A percentile compares a stretch with the other conserved stretches of the same genome.
Evolutionary conservation across 2,329 filamentous ascomycete species (phyloP).

Genomic region (Phoma herbarum): DNA sequence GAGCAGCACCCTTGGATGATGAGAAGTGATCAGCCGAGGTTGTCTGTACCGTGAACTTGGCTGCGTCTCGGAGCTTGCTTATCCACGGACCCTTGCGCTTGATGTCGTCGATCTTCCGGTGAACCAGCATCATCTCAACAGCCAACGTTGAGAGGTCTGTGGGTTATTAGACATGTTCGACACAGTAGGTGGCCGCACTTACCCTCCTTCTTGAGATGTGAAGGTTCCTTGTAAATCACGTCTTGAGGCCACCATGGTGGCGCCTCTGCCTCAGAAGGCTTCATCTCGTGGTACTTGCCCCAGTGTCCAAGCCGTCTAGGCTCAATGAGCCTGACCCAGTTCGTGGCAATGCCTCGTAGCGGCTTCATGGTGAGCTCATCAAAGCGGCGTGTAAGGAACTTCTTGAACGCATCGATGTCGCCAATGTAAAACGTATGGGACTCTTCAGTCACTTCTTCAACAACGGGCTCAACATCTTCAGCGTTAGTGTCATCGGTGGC

Average conservation of each 20-base stretch:
- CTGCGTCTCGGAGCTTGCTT: too few species aligned
- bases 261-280: constrained; percentile 23
- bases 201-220: constrained; percentile 42
- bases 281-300: constrained; percentile 38
- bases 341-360: constrained; percentile 40
- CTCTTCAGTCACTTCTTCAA: constrained; percentile 19
- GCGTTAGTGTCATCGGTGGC: constrained; percentile 14
- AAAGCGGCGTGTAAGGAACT: constrained; percentile 37
- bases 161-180: constrained; percentile 12
- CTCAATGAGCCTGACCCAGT: constrained; percentile 43
- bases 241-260: too few species aligned
- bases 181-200: constrained; percentile 8
- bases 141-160: constrained; percentile 39
- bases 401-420: constrained; percentile 30
- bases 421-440: constrained; percentile 38
- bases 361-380: constrained; percentile 47
- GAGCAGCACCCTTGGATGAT: constrained; percentile 33
- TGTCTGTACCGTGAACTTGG: constrained; percentile 31
- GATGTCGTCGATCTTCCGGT: constrained; percentile 34
- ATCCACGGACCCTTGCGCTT: constrained; percentile 42
- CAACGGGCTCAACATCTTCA: constrained; percentile 20
- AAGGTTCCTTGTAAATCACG: too few species aligned
- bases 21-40: constrained; percentile 39
- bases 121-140: constrained; percentile 40
- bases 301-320: constrained; percentile 37